phyloP scores from a whole-genome alignment of 1,284 basidiomycete genomes.

The Cryptococcus sp. region DNA sequence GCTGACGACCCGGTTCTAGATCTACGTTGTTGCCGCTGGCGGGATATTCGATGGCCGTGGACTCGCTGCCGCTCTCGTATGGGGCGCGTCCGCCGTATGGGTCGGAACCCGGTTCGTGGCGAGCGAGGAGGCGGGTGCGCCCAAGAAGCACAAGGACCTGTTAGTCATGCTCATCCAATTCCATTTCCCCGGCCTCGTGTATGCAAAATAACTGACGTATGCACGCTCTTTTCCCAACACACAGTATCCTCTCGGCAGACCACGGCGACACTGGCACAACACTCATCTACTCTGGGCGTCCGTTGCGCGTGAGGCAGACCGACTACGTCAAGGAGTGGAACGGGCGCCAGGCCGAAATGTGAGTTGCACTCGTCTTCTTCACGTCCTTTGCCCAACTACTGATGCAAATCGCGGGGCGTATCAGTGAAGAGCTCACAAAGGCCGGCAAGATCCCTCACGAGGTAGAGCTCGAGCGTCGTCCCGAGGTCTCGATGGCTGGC shows the following conservation, averaged over 20 bases:
- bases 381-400: background rate
- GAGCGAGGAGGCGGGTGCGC: conserved; percentile 70
- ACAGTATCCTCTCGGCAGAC: conserved; percentile 43
- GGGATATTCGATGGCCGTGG: conserved; percentile 80
- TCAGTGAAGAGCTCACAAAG: conserved; percentile 71
- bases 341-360: conserved; percentile 48
- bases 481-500: conserved; percentile 66
- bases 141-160: conserved; percentile 75
- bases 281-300: conserved; percentile 81
- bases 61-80: conserved; percentile 77
- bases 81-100: conserved; percentile 83
- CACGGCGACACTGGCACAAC: conserved; percentile 61
- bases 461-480: conserved; percentile 67
- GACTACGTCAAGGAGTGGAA: conserved; percentile 74
- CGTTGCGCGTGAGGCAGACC: conserved; percentile 74
- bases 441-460: conserved; percentile 72
- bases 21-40: conserved; percentile 80
- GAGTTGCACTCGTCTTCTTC: conserved; percentile 23
- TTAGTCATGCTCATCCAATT: too few species aligned
- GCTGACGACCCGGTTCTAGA: conserved; percentile 15
- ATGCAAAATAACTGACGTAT: too few species aligned
- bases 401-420: too few species aligned
- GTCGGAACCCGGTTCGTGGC: conserved; percentile 90
- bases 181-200: too few species aligned
- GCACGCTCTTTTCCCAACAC: background rate